Evolutionary conservation across 1,139 yeast species (phyloP).

Genomic region (Nakaseomyces sp.): DNA sequence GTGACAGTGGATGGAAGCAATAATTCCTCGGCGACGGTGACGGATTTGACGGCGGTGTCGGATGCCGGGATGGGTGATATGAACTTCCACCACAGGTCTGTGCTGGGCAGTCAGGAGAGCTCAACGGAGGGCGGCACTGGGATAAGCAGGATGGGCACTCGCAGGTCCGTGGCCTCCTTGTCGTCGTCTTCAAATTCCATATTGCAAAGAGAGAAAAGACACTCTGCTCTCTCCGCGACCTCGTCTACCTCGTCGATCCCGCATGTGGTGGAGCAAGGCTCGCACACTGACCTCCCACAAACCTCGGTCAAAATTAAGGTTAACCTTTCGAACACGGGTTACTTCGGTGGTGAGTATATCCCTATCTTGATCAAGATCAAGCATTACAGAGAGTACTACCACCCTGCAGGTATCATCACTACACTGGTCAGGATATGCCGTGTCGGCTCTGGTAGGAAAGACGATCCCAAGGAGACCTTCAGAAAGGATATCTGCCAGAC

Average conservation of each 20-base stretch:
- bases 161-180: not conserved
- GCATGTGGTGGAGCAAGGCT: not conserved
- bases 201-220: not conserved
- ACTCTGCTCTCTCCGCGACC: slow-evolving; percentile 14
- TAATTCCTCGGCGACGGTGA: too few relatives aligned
- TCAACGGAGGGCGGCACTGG: slow-evolving; percentile 64
- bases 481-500: slow-evolving; percentile 78
- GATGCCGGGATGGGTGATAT: too few relatives aligned
- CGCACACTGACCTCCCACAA: slow-evolving; percentile 12
- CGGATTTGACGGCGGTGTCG: too few relatives aligned
- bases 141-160: slow-evolving; percentile 44
- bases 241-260: slow-evolving; percentile 9
- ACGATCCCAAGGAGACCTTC: slow-evolving; percentile 60
- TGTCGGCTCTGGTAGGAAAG: slow-evolving; percentile 54
- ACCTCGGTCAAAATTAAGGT: slow-evolving; percentile 44
- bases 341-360: slow-evolving; percentile 65
- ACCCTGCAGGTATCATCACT: slow-evolving; percentile 67
- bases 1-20: too few relatives aligned
- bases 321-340: slow-evolving; percentile 61
- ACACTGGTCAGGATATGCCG: slow-evolving; percentile 77
- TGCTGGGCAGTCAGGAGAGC: slow-evolving; percentile 31
- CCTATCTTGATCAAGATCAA: slow-evolving; percentile 59
- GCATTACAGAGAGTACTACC: slow-evolving; percentile 64
- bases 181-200: not conserved
- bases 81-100: not conserved